phyloP scores from a whole-genome alignment of 2,329 filamentous ascomycete species.

The Beauveria pseudobassiana region DNA sequence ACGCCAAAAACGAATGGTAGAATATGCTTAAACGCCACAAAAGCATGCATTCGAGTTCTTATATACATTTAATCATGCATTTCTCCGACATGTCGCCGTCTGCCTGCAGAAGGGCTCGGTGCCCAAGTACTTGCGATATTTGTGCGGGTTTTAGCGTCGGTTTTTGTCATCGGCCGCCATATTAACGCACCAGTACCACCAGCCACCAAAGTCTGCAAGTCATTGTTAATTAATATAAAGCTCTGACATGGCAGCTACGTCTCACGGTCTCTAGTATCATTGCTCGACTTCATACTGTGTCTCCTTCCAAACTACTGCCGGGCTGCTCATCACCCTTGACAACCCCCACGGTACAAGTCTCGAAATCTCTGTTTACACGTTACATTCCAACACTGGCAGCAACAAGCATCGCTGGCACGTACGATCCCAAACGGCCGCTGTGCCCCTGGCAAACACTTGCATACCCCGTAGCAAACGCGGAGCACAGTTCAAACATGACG shows the following conservation, averaged over 20 bases:
- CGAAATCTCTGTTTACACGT: background rate
- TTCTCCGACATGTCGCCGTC: background rate
- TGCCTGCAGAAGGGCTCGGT: background rate
- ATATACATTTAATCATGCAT: background rate
- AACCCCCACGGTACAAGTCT: background rate
- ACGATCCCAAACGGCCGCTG: background rate
- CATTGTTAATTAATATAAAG: conserved; percentile 5
- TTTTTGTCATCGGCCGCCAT: conserved; percentile 2
- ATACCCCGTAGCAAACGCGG: background rate
- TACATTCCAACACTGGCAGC: background rate
- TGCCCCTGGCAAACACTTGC: conserved; percentile 7
- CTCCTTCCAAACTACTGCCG: background rate
- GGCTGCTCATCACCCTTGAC: too few species aligned
- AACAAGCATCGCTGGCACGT: background rate
- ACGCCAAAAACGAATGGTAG: too few species aligned
- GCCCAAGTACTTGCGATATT: conserved; percentile 22
- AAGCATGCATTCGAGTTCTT: too few species aligned
- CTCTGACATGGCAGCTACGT: conserved; percentile 2
- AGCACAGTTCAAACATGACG: conserved; percentile 17
- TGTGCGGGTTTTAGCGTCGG: conserved; percentile 27
- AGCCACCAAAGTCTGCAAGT: background rate
- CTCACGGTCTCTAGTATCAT: background rate
- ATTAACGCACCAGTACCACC: background rate
- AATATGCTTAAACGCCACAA: too few species aligned
- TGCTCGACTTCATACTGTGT: background rate